Evolutionary conservation across 768 basidiomycete species (phyloP).

Genomic region (Dentipellis sp.): DNA sequence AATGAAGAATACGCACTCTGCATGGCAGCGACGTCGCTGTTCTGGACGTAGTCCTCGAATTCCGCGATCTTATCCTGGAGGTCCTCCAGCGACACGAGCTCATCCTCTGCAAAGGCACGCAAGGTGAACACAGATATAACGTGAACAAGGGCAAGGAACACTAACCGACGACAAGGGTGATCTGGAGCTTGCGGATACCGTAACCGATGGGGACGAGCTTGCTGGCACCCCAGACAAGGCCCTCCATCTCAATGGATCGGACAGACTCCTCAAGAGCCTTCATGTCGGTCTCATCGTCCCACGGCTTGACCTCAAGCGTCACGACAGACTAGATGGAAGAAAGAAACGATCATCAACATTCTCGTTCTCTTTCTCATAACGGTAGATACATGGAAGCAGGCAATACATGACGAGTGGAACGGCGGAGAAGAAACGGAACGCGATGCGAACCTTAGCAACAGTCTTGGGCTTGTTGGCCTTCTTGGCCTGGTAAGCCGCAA

Average conservation of each 20-base stretch:
- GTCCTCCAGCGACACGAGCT: slow-evolving; percentile 86
- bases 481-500: slow-evolving; percentile 88
- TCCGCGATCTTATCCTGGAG: slow-evolving; percentile 86
- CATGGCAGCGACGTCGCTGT: slow-evolving; percentile 88
- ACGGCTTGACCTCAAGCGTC: slow-evolving; percentile 96
- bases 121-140: slow-evolving; percentile 34
- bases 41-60: slow-evolving; percentile 86
- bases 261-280: slow-evolving; percentile 72
- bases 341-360: slow-evolving; percentile 8
- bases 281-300: slow-evolving; percentile 99
- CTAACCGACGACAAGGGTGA: slow-evolving; percentile 42
- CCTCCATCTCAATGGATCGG: slow-evolving; percentile 78
- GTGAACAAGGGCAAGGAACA: slow-evolving; percentile 4
- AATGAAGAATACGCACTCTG: slow-evolving; percentile 50
- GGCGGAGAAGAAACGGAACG: background rate
- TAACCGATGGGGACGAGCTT: slow-evolving; percentile 91
- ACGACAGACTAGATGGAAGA: slow-evolving; percentile 74
- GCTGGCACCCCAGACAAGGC: slow-evolving; percentile 93
- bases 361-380: background rate
- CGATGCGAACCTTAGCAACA: slow-evolving; percentile 62
- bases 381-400: background rate
- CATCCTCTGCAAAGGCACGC: slow-evolving; percentile 61
- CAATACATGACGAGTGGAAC: background rate
- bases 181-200: slow-evolving; percentile 89
- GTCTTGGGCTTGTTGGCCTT: slow-evolving; percentile 89